These are phyloP conservation scores for Gloeophyllum trabeum DNA, from an alignment of 768 basidiomycete species.

Conservation along the genomic window DNA sequence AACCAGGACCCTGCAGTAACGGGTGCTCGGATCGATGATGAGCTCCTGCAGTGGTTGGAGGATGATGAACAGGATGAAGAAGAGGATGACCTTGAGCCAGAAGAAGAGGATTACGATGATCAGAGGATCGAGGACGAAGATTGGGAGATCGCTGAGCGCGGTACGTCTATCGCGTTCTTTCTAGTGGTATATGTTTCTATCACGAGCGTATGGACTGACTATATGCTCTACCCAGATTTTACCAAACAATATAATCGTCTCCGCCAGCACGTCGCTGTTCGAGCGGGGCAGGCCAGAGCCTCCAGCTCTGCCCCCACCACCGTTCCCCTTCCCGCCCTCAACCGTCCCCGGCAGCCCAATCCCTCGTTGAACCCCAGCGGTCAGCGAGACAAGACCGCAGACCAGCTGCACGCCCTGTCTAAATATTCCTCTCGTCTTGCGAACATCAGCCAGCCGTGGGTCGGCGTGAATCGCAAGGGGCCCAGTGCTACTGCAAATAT, in stretches of 20 bases:
- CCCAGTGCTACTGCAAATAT: constrained; percentile 78
- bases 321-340: constrained; percentile 59
- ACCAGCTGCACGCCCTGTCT: constrained; percentile 64
- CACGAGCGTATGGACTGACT: no score
- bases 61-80: constrained; percentile 1
- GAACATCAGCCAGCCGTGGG: constrained; percentile 69
- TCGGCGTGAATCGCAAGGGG: constrained; percentile 86
- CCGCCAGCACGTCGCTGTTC: constrained; percentile 81
- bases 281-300: constrained; percentile 58
- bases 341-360: constrained; percentile 40
- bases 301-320: constrained; percentile 42
- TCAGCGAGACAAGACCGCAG: constrained; percentile 49
- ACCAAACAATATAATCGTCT: constrained; percentile 98
- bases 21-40: not conserved
- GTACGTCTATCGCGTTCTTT: constrained; percentile 25
- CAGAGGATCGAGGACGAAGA: constrained; percentile 51
- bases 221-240: constrained; percentile 57
- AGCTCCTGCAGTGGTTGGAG: not conserved
- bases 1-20: not conserved
- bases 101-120: not conserved
- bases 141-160: constrained; percentile 62
- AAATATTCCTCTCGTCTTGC: constrained; percentile 70
- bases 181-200: not conserved
- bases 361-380: no score
- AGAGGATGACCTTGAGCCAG: not conserved